Evolutionary conservation across 129 eudicot genomes (phyloP), one percentile per base, ranked within the genome.

Genomic region (Flaveria trinervia): DNA sequence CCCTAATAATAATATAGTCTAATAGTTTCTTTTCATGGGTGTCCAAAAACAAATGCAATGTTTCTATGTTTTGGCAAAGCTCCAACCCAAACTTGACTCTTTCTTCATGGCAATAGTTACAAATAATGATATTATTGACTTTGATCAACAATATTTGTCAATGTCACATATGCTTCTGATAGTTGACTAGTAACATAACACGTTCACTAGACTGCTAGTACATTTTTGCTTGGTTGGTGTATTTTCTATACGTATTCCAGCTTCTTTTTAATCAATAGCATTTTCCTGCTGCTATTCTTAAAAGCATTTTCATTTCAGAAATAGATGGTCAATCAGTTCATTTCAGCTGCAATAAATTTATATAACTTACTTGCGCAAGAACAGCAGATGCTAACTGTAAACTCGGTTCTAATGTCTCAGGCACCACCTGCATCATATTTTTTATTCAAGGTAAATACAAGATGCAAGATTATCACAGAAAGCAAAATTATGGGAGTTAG

Each of bases 341-440:
- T 20, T 66, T 52, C 26, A 33, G 56, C 13, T 52, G 67, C 22
- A 33, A 17, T 9, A 15, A 41, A 22, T 33, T 66, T 68, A 82
- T 55, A 43, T 67, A 68, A 85, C 90, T 86, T 86, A 94, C 98
- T 83, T 94, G 97, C 76, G 96, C 93, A 81, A 94, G 97, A 80
- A 94, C 98, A 72, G 98, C 98, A 59, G 98, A 91, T 57, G 98
- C 98, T 70, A 94, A 78, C 80, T 94, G 98, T 65, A 94, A 86
- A 80, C 98, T 94, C 41, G 98, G 98, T 79, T 94, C 98, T 85
- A 94, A 83, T 14, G 98, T 94, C 86, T 94, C 98, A 2, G 98
- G 97, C 33, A 94, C 98, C 78, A 94, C 98, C 98, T 94, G 89
- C 71, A 85, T 25, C 70, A 39, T 51, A 48, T 71, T 26, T 36